Evolutionary conservation across 257 asterid species (phyloP).

Genomic region (Jacaranda copaia): DNA sequence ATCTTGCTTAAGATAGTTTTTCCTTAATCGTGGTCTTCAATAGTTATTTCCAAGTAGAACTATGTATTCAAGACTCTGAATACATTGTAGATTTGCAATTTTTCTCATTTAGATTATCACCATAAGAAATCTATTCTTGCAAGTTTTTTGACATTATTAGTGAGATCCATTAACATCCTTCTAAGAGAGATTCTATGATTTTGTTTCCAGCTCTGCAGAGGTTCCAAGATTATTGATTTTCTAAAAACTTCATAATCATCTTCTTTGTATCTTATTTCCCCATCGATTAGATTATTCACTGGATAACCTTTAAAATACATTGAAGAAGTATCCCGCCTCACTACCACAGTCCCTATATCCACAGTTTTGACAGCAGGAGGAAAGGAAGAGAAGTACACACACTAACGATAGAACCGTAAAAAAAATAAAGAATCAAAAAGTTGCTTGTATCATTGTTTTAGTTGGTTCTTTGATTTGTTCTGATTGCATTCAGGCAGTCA

Average conservation of each 20-base stretch:
- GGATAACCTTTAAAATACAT: not conserved
- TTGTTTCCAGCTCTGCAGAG: not conserved
- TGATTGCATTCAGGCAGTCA: conserved; percentile 20
- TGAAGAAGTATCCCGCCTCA: not conserved
- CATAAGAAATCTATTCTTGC: not conserved
- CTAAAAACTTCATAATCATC: too few relatives aligned
- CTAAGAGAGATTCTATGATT: not conserved
- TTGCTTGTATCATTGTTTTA: not conserved
- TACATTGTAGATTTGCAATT: not conserved
- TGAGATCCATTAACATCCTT: not conserved
- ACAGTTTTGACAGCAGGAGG: not conserved
- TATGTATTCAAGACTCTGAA: not conserved
- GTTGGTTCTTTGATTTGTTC: conserved; percentile 17
- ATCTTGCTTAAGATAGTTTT: not conserved
- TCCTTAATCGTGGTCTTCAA: not conserved
- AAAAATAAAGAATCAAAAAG: not conserved
- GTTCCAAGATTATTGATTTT: not conserved
- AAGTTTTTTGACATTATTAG: not conserved
- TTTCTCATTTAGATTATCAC: not conserved
- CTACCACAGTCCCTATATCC: not conserved
- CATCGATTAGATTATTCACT: not conserved
- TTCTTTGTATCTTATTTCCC: not conserved
- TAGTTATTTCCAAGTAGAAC: not conserved
- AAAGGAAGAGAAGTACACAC: not conserved
- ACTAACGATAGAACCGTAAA: conserved; percentile 7